Evolutionary conservation across 2,329 filamentous ascomycete species (phyloP).

Genomic region (Paramyrothecium roridum): DNA sequence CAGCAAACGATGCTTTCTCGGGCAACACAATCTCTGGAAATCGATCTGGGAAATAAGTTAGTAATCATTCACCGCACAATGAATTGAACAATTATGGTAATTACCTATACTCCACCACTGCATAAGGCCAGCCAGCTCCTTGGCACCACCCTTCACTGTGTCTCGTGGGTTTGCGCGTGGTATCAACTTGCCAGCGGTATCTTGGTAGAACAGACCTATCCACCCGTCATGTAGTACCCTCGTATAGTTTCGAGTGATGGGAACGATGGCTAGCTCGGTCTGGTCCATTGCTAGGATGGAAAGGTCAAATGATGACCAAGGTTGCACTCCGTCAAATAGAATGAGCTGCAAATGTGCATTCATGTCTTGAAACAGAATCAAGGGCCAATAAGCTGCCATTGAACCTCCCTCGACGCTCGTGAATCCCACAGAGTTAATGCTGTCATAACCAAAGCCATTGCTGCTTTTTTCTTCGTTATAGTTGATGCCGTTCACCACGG

Average conservation of each 20-base stretch:
- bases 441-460: background rate
- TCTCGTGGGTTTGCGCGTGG: background rate
- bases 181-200: background rate
- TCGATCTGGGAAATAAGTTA: too few species aligned
- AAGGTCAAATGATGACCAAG: background rate
- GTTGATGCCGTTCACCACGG: constrained; percentile 2
- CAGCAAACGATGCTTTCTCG: background rate
- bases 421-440: background rate
- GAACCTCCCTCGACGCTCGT: background rate
- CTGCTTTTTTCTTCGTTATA: background rate
- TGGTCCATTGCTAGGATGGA: background rate
- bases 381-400: background rate
- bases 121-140: background rate
- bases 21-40: background rate
- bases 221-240: background rate
- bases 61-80: too few species aligned
- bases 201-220: background rate
- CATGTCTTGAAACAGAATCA: background rate
- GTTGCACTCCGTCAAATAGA: background rate
- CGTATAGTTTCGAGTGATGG: background rate
- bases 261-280: background rate
- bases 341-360: background rate
- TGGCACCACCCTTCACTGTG: background rate
- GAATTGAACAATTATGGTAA: too few species aligned
- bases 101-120: background rate